A percentile compares a stretch with the other conserved stretches of the same genome.
Conservation (phyloP, 257 asterid genomes). For the Nicotiana sylvestris region DNA sequence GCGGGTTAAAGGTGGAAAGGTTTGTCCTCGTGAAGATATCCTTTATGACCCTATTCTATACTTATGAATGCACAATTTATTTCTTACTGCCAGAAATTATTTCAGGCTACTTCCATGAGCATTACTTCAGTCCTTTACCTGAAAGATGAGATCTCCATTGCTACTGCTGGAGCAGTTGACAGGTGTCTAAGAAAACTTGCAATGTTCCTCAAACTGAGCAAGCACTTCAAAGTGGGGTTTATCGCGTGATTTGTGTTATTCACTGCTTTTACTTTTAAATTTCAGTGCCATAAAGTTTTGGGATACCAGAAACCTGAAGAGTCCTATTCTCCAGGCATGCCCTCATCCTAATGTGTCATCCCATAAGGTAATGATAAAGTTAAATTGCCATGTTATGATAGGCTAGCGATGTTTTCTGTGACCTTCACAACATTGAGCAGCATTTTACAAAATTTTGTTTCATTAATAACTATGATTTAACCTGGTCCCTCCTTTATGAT, state of each 20-base stretch:
- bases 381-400: not conserved
- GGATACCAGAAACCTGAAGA: slow-evolving; percentile 76
- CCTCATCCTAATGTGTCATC: slow-evolving; percentile 39
- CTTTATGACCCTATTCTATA: not conserved
- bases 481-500: not conserved
- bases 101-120: slow-evolving; percentile 69
- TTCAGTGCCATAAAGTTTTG: slow-evolving; percentile 72
- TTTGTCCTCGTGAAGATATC: slow-evolving; percentile 16
- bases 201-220: slow-evolving; percentile 5
- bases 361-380: slow-evolving; percentile 35
- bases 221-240: slow-evolving; percentile 3
- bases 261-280: not conserved
- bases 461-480: not conserved
- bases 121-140: slow-evolving; percentile 85
- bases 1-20: slow-evolving; percentile 61
- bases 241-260: slow-evolving; percentile 5
- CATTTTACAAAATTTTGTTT: not conserved
- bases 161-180: slow-evolving; percentile 97
- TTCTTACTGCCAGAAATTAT: not conserved
- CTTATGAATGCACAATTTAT: not conserved
- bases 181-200: slow-evolving; percentile 37
- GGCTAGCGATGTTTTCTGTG: not conserved
- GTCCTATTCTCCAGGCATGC: slow-evolving; percentile 63
- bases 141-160: slow-evolving; percentile 74
- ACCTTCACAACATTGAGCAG: not conserved